Conservation (phyloP, 208 protist genomes). For the Acanthamoeba polyphaga region DNA sequence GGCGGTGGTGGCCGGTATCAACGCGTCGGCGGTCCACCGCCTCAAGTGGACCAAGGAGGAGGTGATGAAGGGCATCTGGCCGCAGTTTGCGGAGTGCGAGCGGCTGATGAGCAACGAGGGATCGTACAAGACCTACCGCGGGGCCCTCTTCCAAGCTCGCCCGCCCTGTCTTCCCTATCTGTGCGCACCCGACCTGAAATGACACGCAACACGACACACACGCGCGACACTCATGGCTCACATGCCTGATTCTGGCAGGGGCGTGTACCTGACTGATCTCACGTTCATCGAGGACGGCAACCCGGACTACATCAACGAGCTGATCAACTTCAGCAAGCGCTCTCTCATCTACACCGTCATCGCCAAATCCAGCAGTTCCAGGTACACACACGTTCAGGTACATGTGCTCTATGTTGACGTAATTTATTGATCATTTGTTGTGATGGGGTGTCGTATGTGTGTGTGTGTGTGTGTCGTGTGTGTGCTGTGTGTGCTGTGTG, state of each 20-base stretch:
- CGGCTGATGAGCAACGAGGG: slow-evolving; percentile 40
- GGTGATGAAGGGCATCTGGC: slow-evolving; percentile 27
- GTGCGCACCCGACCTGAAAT: neutral
- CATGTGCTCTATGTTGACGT: too few species aligned
- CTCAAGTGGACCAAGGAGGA: slow-evolving; percentile 76
- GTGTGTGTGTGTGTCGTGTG: too few species aligned
- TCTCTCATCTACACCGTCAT: slow-evolving; percentile 81
- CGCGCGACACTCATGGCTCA: neutral
- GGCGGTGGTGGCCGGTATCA: slow-evolving; percentile 71
- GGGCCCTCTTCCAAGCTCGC: neutral
- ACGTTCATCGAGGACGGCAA: slow-evolving; percentile 90
- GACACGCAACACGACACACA: neutral
- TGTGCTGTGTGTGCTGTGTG: neutral
- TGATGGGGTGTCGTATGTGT: too few species aligned
- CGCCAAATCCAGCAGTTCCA: slow-evolving; percentile 83
- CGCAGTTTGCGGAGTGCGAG: slow-evolving; percentile 73
- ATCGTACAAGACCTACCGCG: slow-evolving; percentile 60
- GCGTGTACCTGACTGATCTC: slow-evolving; percentile 88
- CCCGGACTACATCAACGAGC: slow-evolving; percentile 80
- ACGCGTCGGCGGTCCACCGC: slow-evolving; percentile 68
- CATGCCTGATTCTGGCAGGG: neutral
- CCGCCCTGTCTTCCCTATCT: slow-evolving; percentile 80
- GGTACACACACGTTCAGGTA: neutral
- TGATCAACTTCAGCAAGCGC: slow-evolving; percentile 89
- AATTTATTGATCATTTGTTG: too few species aligned